Evolutionary conservation across 768 basidiomycete genomes (phyloP).

Genomic region (Tulasnella sp.): DNA sequence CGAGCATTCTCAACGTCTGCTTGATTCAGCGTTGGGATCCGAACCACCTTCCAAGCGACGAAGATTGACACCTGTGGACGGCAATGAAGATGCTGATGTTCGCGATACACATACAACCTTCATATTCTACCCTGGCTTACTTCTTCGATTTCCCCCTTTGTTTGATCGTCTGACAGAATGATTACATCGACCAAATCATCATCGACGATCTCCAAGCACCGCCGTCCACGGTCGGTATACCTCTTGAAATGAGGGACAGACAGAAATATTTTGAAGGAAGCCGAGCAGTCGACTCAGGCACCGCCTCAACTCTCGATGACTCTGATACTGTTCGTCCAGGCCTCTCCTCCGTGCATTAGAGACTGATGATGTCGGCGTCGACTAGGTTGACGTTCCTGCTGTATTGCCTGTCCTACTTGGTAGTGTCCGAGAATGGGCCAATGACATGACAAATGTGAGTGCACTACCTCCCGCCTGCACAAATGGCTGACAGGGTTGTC

Average conservation of each 20-base stretch:
- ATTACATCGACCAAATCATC: conserved; percentile 51
- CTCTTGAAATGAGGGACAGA: conserved; percentile 78
- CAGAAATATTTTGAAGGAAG: conserved; percentile 73
- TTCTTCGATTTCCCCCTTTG: no score
- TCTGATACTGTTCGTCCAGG: neutral
- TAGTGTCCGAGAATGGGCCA: conserved; percentile 46
- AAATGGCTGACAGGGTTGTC: no score
- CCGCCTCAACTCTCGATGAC: neutral
- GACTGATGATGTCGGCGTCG: neutral
- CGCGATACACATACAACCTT: conserved; percentile 5
- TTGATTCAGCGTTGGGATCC: conserved; percentile 52
- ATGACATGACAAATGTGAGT: conserved; percentile 45
- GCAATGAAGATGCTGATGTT: conserved; percentile 34
- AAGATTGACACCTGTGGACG: conserved; percentile 31
- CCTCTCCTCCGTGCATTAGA: neutral
- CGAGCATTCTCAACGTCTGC: conserved; percentile 84
- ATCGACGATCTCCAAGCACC: conserved; percentile 74
- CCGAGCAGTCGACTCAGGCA: neutral
- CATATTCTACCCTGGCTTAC: neutral
- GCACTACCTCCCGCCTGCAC: no score
- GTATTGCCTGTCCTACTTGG: conserved; percentile 39
- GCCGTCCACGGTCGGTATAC: conserved; percentile 52
- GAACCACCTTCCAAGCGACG: conserved; percentile 47
- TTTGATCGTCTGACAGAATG: conserved; percentile 20
- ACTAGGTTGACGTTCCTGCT: conserved; percentile 38